These are phyloP conservation scores for Nitzschia palea DNA, from an alignment of 108 stramenopile genomes.

Conservation along the genomic window DNA sequence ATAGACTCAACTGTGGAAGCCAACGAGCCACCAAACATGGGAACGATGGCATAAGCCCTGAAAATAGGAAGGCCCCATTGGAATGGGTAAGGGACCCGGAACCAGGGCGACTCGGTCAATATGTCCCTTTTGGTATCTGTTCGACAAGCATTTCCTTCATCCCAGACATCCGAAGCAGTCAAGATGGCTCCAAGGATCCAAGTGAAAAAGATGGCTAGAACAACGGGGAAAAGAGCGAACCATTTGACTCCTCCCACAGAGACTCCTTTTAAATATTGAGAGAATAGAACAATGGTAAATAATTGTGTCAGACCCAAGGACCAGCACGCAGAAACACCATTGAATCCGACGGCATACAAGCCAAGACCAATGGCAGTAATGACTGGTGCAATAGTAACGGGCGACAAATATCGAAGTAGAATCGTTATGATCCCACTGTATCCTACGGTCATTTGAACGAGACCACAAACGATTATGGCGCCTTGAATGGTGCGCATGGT, in stretches of 20 bases:
- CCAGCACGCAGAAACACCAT: constrained; percentile 31
- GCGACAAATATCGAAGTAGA: constrained; percentile 22
- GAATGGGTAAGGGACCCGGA: constrained; percentile 34
- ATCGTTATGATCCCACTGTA: constrained; percentile 29
- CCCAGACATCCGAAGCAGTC: constrained; percentile 35
- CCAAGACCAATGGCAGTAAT: constrained; percentile 40
- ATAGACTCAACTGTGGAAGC: constrained; percentile 38
- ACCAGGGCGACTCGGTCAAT: constrained; percentile 23
- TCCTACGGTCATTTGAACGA: constrained; percentile 25
- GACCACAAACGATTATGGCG: constrained; percentile 29
- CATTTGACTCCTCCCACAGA: constrained; percentile 2
- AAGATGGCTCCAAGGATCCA: constrained; percentile 34
- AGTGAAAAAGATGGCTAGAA: constrained; percentile 31
- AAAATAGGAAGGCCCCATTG: constrained; percentile 30
- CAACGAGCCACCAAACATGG: constrained; percentile 33
- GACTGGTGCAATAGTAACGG: constrained; percentile 39
- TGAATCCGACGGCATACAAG: constrained; percentile 27
- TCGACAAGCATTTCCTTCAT: constrained; percentile 35
- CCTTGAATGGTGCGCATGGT: constrained; percentile 38
- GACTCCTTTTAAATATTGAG: constrained; percentile 21
- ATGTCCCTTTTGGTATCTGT: constrained; percentile 20
- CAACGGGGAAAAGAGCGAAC: constrained; percentile 30
- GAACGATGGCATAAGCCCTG: constrained; percentile 31
- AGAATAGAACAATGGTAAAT: constrained; percentile 18
- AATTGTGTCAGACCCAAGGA: constrained; percentile 25